These are phyloP conservation scores for Herpetospermum pedunculosum DNA, from an alignment of 306 rosid species.

Conservation along the genomic window DNA sequence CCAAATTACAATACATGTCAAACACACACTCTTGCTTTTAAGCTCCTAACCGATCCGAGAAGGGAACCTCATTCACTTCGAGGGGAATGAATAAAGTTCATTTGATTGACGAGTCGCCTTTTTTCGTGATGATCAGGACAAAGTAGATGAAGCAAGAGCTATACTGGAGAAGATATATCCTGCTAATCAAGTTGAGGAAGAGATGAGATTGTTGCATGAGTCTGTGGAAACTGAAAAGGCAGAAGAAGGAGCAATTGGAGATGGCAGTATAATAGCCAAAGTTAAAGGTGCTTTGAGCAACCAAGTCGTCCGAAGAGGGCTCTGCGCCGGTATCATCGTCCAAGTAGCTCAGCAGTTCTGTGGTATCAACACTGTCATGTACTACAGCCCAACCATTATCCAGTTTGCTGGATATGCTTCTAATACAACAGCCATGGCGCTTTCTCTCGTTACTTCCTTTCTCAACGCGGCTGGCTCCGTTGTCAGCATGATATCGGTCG, in stretches of 20 bases:
- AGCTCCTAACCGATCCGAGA: too few species aligned
- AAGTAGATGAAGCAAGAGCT: slow-evolving; percentile 40
- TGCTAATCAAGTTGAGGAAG: slow-evolving; percentile 39
- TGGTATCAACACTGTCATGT: slow-evolving; percentile 84
- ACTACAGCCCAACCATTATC: slow-evolving; percentile 81
- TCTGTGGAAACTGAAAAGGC: slow-evolving; percentile 47
- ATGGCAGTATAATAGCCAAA: slow-evolving; percentile 23
- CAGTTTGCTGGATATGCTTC: slow-evolving; percentile 82
- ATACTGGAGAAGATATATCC: slow-evolving; percentile 41
- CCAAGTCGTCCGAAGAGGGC: slow-evolving; percentile 51
- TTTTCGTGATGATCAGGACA: slow-evolving; percentile 23
- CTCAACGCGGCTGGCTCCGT: slow-evolving; percentile 56
- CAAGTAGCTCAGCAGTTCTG: slow-evolving; percentile 83
- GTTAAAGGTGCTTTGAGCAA: slow-evolving; percentile 31
- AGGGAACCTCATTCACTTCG: too few species aligned
- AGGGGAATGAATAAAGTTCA: background rate
- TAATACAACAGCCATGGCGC: slow-evolving; percentile 60
- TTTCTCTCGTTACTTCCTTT: slow-evolving; percentile 69
- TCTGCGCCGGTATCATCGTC: slow-evolving; percentile 53
- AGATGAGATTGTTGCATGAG: slow-evolving; percentile 43
- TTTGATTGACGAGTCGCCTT: too few species aligned
- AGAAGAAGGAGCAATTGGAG: slow-evolving; percentile 33
- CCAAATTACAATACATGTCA: too few species aligned
- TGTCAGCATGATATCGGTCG: slow-evolving; percentile 48
- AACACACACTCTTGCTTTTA: too few species aligned